These are phyloP conservation scores for Quercus lobata DNA, from an alignment of 331 rosid genomes.

Conservation along the genomic window DNA sequence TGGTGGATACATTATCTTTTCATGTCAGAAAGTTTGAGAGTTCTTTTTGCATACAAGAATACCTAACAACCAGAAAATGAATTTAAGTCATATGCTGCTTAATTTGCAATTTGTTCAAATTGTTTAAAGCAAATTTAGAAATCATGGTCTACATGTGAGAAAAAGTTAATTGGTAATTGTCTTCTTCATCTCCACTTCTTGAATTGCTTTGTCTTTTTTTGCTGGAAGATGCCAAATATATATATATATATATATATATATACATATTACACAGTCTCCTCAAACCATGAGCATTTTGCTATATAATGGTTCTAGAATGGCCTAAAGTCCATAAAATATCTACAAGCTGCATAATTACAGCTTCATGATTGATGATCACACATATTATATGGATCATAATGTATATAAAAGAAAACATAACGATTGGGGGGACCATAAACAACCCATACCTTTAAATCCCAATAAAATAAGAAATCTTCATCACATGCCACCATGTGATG, in stretches of 20 bases:
- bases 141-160: too few species aligned
- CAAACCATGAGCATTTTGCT: constrained; percentile 7
- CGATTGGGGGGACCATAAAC: constrained; percentile 90
- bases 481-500: constrained; percentile 96
- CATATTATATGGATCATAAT: not conserved
- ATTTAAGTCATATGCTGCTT: too few species aligned
- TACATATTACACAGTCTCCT: not conserved
- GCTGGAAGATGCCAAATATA: constrained; percentile 10
- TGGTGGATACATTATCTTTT: too few species aligned
- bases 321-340: constrained; percentile 10
- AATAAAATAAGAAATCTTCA: constrained; percentile 50
- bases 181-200: not conserved
- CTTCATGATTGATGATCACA: constrained; percentile 22
- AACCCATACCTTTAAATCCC: constrained; percentile 90
- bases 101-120: too few species aligned
- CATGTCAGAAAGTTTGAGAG: too few species aligned
- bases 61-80: too few species aligned
- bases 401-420: constrained; percentile 29
- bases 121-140: too few species aligned
- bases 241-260: not conserved
- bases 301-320: constrained; percentile 12
- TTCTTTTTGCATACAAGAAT: too few species aligned
- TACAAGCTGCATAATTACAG: constrained; percentile 18
- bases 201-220: constrained; percentile 15
- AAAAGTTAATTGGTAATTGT: not conserved